Percentiles rank a stretch among this genome's conserved stretches.
These are phyloP conservation scores for Sporothrix curviconia DNA, from an alignment of 2,329 filamentous ascomycete species.

Conservation along the genomic window DNA sequence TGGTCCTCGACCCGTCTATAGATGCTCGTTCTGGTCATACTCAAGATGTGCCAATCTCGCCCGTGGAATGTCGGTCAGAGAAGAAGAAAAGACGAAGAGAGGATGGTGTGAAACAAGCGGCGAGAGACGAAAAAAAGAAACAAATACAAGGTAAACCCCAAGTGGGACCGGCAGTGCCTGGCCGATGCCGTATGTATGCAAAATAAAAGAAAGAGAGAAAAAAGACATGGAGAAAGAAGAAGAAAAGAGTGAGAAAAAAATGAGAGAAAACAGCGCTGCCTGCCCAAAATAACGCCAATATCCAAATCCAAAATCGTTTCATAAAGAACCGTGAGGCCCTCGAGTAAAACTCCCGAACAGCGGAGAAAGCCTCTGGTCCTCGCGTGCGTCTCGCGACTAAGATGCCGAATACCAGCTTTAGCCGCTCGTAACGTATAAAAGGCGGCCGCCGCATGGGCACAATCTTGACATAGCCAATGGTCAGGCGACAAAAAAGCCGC, in stretches of 20 bases:
- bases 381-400: not conserved
- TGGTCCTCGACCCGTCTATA: not conserved
- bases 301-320: not conserved
- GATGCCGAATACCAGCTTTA: constrained; percentile 59
- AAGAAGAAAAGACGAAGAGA: not conserved
- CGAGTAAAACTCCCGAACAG: too few species aligned
- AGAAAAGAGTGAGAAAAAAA: not conserved
- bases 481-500: constrained; percentile 85
- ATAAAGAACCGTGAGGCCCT: not conserved
- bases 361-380: too few species aligned
- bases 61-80: not conserved
- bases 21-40: not conserved
- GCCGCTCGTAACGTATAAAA: constrained; percentile 62
- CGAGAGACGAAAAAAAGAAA: not conserved
- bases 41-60: not conserved
- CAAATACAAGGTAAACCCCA: not conserved
- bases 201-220: not conserved
- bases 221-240: not conserved
- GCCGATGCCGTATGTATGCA: not conserved
- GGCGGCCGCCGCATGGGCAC: constrained; percentile 73
- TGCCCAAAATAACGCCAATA: constrained; percentile 6
- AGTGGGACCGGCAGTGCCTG: not conserved
- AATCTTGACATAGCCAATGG: constrained; percentile 92
- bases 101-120: not conserved
- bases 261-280: not conserved